phyloP scores from a whole-genome alignment of 1,139 yeast genomes.

The Nakaseomyces bracarensis region DNA sequence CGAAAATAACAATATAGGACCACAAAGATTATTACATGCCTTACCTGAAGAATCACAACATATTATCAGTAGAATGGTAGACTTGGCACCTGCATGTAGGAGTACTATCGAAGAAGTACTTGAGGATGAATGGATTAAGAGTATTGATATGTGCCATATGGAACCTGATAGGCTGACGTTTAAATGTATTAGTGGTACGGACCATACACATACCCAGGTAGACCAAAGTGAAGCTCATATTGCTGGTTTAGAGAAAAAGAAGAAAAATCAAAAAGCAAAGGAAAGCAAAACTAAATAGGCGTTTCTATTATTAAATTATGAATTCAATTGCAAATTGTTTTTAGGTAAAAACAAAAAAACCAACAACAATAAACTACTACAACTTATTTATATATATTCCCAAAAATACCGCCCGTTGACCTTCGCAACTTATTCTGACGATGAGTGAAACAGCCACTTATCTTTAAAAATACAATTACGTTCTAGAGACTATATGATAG shows the following conservation, averaged over 20 bases:
- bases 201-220: conserved; percentile 79
- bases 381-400: too few species aligned
- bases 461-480: too few species aligned
- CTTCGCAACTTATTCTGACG: too few species aligned
- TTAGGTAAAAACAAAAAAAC: too few species aligned
- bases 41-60: conserved; percentile 61
- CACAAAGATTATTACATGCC: conserved; percentile 59
- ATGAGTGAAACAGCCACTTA: too few species aligned
- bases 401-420: too few species aligned
- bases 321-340: too few species aligned
- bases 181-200: conserved; percentile 36
- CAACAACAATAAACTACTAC: too few species aligned
- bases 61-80: conserved; percentile 66
- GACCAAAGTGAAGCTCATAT: conserved; percentile 93
- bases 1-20: conserved; percentile 54
- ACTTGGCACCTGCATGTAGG: conserved; percentile 77
- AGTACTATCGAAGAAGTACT: conserved; percentile 78
- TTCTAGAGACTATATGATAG: too few species aligned
- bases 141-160: conserved; percentile 60
- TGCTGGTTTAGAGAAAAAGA: conserved; percentile 79
- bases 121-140: conserved; percentile 64
- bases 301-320: too few species aligned
- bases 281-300: conserved; percentile 1
- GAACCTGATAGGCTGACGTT: conserved; percentile 38
- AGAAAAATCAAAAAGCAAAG: conserved; percentile 37